These are phyloP conservation scores for Cucurbita pepo DNA, from an alignment of 306 rosid genomes.

Conservation along the genomic window DNA sequence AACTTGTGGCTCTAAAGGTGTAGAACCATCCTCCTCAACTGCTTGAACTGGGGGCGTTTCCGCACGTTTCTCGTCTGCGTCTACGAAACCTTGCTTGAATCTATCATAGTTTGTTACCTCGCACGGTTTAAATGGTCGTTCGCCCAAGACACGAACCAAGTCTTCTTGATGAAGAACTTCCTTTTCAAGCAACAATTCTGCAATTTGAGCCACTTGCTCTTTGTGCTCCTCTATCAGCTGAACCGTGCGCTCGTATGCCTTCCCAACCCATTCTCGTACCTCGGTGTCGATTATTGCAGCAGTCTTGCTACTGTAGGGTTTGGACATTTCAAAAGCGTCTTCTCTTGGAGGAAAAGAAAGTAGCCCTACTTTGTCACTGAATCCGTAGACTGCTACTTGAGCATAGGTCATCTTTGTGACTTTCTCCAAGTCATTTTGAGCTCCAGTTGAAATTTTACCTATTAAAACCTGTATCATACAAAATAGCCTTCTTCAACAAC, in stretches of 20 bases:
- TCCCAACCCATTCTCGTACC: conserved; percentile 74
- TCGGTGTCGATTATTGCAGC: conserved; percentile 64
- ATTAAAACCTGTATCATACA: conserved; percentile 40
- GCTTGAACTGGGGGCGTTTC: conserved; percentile 19
- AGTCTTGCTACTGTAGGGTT: conserved; percentile 84
- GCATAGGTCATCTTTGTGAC: conserved; percentile 96
- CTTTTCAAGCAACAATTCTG: conserved; percentile 82
- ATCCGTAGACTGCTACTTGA: conserved; percentile 87
- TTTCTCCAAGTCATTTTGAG: conserved; percentile 88
- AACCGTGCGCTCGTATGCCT: conserved; percentile 53
- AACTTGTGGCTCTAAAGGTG: conserved; percentile 64
- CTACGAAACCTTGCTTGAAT: conserved; percentile 56
- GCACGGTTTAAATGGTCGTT: conserved; percentile 43
- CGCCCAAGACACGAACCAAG: conserved; percentile 47
- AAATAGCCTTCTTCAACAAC: not conserved
- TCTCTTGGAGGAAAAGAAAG: conserved; percentile 78
- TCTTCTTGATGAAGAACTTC: conserved; percentile 95
- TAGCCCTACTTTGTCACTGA: conserved; percentile 88
- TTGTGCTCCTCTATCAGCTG: conserved; percentile 57
- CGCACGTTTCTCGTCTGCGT: conserved; percentile 22
- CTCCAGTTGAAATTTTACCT: conserved; percentile 84
- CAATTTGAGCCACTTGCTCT: conserved; percentile 57
- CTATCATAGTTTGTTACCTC: conserved; percentile 55
- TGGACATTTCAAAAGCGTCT: conserved; percentile 43
- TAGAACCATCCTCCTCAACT: conserved; percentile 37